Evolutionary conservation across 371 early-diverging fungal species (phyloP), one percentile per base, ranked within the genome.

Genomic region (Blakeslea trispora): DNA sequence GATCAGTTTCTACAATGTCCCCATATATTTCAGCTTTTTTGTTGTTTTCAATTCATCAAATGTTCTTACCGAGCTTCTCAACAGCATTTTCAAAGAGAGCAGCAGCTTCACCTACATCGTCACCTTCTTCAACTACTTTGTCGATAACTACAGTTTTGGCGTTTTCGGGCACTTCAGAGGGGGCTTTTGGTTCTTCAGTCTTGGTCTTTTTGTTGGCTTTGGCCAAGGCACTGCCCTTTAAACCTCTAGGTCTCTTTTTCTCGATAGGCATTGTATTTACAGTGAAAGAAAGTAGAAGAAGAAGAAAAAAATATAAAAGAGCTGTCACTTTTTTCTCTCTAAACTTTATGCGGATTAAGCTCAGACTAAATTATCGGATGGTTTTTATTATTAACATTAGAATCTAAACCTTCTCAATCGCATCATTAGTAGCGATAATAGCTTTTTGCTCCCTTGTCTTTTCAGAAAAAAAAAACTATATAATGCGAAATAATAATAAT

Each of bases 221-320:
- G 21, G 64, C 63, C 13, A 60, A 57, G 11, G 74, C 68, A 48
- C 70, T 70, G 8, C 61, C 56, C 45, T 74, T 74, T 24, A 78
- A 65, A 15, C 79, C 79, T 66, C 79, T 63, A n/a, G 79, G 74
- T 62, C 79, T 63, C 47, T 78, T 78, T 58, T 78, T 78, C 45
- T 78, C 75, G 22, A 57, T 59, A 17, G 63, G 54, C 73, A 73
- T 75, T 28, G 28, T 28, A 28, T 28, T 5, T 28, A 28, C 28
- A 28, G 28, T 28, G 18, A 19, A 19, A 48, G 19, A 24, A 8
- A 48, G 18, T 32, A 17, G 19, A 34, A 21, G 17, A 22, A 11
- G 19, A 19, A 19, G 21, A 19, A n/a, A 44, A 44, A 44, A 5
- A 21, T 19, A 44, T 44, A 44, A 28, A 28, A 28, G 7, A 28